Evolutionary conservation across 768 basidiomycete genomes (phyloP).

Genomic region (Hebeloma cylindrosporum): DNA sequence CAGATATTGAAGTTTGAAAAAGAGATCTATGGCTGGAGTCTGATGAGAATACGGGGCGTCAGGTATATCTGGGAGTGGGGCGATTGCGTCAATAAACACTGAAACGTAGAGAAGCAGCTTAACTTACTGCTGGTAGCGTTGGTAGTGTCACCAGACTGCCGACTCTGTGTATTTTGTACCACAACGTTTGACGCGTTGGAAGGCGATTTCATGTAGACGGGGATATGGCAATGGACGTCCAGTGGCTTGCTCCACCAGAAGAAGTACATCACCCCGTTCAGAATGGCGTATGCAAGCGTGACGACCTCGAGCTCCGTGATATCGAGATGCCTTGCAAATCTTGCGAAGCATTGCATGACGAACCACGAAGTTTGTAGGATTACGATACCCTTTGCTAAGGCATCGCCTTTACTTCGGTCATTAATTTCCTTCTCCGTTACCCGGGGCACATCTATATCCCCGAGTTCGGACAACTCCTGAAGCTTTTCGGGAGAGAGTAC

Average conservation of each 20-base stretch:
- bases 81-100: too few species aligned
- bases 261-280: slow-evolving; percentile 28
- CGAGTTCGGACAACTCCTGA: slow-evolving; percentile 2
- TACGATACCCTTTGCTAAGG: slow-evolving; percentile 30
- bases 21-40: too few species aligned
- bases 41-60: too few species aligned
- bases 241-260: slow-evolving; percentile 31
- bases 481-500: slow-evolving; percentile 7
- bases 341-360: slow-evolving; percentile 25
- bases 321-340: slow-evolving; percentile 22
- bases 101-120: too few species aligned
- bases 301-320: slow-evolving; percentile 34
- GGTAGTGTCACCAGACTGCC: neutral
- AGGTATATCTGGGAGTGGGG: too few species aligned
- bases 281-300: slow-evolving; percentile 30
- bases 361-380: slow-evolving; percentile 34
- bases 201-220: neutral
- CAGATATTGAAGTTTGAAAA: too few species aligned
- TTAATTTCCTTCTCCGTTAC: slow-evolving; percentile 15
- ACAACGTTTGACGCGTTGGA: neutral
- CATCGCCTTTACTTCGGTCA: slow-evolving; percentile 29
- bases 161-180: neutral
- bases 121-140: too few species aligned
- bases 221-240: slow-evolving; percentile 3
- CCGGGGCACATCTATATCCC: slow-evolving; percentile 11